Evolutionary conservation across 148 eudicot genomes (phyloP), one percentile per base, ranked within the genome.

Genomic region (Rhododendron kiyosumense): DNA sequence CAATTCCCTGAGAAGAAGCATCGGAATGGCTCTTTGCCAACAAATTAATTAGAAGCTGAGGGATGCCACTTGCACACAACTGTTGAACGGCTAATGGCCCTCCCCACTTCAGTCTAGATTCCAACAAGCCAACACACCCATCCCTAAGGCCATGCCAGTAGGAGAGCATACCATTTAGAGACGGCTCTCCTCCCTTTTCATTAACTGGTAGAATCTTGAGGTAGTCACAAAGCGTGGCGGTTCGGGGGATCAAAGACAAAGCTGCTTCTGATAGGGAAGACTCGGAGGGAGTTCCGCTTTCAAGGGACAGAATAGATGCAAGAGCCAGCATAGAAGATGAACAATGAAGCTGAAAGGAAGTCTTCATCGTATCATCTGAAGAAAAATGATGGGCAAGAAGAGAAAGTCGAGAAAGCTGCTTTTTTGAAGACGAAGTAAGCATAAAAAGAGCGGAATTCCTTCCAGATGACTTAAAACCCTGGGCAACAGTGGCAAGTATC

Each of bases 11-110:
- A 11, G 92, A 59, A 89, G 89, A 88, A 85, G 74, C 82, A 86
- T 87, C 91, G 34, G 84, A 69, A 83, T 63, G 78, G 67, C 87
- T 91, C 85, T 89, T 89, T 45, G 91, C 90, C 85, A 95, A 88
- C 86, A 97, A 91, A 85, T 91, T 92, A 84, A 94, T 83, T 81
- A 95, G 92, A 88, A 94, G 94, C 88, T 94, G 99, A 74, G 99
- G 99, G 76, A 95, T 89, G 86, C 98, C 99, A 90, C 95, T 94
- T 41, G 98, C 99, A 92, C 98, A 95, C 77, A 91, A 87, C 86
- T 97, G 98, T 87, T 95, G 98, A 82, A 95, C 95, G 84, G 98
- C 98, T 83, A 94, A 85, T 28, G 98, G 94, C 32, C 98, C 99
- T 88, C 98, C 99, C 93, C 92, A 91, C 89, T 92, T 95, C 86